These are phyloP conservation scores for Neonectria sp. DNA, from an alignment of 2,329 filamentous ascomycete species.

Conservation along the genomic window DNA sequence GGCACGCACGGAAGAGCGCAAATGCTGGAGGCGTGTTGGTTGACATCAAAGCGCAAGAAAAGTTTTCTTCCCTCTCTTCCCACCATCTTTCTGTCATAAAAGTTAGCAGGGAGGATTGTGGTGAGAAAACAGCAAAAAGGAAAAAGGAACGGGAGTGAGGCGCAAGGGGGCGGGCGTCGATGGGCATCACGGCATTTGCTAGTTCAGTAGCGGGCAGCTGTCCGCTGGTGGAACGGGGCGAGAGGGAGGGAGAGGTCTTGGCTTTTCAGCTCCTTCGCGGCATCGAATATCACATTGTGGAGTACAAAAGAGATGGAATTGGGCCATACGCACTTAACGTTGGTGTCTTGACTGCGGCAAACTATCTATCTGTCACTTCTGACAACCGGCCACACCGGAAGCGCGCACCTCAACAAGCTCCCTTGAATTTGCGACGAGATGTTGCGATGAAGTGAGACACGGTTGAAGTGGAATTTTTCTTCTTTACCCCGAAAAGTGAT, in stretches of 20 bases:
- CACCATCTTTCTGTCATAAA: constrained; percentile 14
- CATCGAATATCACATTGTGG: constrained; percentile 8
- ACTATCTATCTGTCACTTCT: constrained; percentile 28
- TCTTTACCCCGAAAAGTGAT: constrained; percentile 9
- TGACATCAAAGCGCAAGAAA: constrained; percentile 7
- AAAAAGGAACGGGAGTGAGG: constrained; percentile 12
- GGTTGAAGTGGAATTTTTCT: constrained; percentile 8
- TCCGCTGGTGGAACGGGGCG: constrained; percentile 3
- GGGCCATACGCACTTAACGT: constrained; percentile 3
- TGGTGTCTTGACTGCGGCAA: constrained; percentile 16
- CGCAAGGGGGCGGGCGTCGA: constrained; percentile 19
- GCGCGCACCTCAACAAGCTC: constrained; percentile 17
- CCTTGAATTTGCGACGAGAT: constrained; percentile 12
- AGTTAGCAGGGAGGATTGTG: constrained; percentile 12
- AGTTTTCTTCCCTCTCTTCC: constrained; percentile 4
- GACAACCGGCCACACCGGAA: constrained; percentile 15
- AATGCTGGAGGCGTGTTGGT: constrained; percentile 14
- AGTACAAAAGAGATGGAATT: constrained; percentile 13
- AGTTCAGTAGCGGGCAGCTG: constrained; percentile 23
- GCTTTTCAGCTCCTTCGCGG: constrained; percentile 4
- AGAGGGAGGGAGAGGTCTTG: constrained; percentile 1
- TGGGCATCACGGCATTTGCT: constrained; percentile 15
- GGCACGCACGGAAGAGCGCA: constrained; percentile 5
- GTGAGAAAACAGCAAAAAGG: constrained; percentile 28
- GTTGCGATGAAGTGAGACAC: constrained; percentile 21